Evolutionary conservation across 2,329 filamentous ascomycete genomes (phyloP), one percentile per base, ranked within the genome.

Genomic region (Fusarium concolor): DNA sequence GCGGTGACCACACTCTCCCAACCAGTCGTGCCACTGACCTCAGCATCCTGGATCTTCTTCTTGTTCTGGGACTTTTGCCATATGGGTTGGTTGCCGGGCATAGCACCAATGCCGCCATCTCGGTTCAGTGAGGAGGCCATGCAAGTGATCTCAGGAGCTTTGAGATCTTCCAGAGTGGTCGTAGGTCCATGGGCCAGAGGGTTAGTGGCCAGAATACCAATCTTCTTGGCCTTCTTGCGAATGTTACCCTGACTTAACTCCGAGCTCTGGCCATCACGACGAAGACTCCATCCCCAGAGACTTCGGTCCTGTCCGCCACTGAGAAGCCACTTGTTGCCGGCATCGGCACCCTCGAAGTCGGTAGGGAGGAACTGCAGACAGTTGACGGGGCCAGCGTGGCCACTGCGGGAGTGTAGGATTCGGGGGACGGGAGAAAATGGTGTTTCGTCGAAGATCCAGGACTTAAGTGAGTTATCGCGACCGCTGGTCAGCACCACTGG

Each of bases 1-100:
- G 94, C 95, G 6, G 96, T 99, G 3, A 99, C 88, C 9, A 99
- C 90, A 75, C 95, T 97, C 79, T 99, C 96, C 96, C 96, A 99
- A 2, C 96, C 96, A 4, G 94, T 97, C 82, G 89, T 89, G 46
- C 89, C 87, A 72, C 90, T 92, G 57, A 89, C 84, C 70, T 93
- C 90, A 4, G 91, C 89, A 78, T 94, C 90, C 11, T 85, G 81
- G n/a, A 80, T 75, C 59, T 86, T 88, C 73, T 86, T 88, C 56
- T 89, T 87, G 26, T 84, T 83, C 71, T 88, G 88, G 2, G 87
- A 86, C 77, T 94, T 94, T 68, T 93, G 90, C 95, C 95, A 98
- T 58, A 97, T 89, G 5, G 89, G 85, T 45, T 91, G 91, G 54
- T 90, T 91, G 42, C 92, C 92, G 5, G 91, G 90, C 71, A 94